phyloP scores from a whole-genome alignment of 148 eudicot species.

The Chenopodium berlandieri region DNA sequence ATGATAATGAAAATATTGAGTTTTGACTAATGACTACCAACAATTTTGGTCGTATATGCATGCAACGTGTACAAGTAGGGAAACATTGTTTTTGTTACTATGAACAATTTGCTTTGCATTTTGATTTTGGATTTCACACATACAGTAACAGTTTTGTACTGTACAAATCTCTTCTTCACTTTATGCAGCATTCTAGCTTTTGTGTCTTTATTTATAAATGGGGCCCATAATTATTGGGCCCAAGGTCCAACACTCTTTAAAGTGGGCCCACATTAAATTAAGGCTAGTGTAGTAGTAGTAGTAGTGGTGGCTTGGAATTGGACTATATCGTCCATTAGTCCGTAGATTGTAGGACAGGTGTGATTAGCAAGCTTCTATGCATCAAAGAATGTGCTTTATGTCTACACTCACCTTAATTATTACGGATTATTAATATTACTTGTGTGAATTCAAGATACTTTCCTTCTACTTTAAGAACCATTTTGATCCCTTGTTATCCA shows the following conservation, averaged over 20 bases:
- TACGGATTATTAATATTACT: too few relatives aligned
- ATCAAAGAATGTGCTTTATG: slow-evolving; percentile 16
- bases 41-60: neutral
- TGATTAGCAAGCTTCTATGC: slow-evolving; percentile 17
- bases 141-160: too few relatives aligned
- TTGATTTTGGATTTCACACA: slow-evolving; percentile 7
- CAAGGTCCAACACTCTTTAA: neutral
- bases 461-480: slow-evolving; percentile 23
- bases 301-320: neutral
- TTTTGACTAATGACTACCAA: too few relatives aligned
- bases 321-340: neutral
- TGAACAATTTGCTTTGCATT: slow-evolving; percentile 2
- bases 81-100: neutral
- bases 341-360: slow-evolving; percentile 16
- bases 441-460: slow-evolving; percentile 25
- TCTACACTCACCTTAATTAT: neutral
- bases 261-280: neutral
- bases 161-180: neutral
- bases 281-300: neutral
- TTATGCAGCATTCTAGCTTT: slow-evolving; percentile 12
- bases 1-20: too few relatives aligned
- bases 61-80: neutral
- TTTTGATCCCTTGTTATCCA: neutral
- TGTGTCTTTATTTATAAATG: slow-evolving; percentile 10
- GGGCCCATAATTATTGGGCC: slow-evolving; percentile 1